Evolutionary conservation across 495 filamentous ascomycete species (phyloP).

Genomic region (Aspergillus hancockii): DNA sequence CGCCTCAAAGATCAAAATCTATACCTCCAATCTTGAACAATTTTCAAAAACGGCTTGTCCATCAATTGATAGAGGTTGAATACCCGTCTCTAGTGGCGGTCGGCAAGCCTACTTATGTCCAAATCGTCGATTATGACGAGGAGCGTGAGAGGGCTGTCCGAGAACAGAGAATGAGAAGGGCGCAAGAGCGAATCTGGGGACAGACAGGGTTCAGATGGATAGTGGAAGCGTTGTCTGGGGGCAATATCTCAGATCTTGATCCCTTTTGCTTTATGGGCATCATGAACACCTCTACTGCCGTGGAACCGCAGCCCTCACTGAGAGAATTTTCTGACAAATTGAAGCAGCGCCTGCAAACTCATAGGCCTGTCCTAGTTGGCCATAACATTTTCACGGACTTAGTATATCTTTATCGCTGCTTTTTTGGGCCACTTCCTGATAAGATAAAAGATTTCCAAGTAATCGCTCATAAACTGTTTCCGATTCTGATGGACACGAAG

Average conservation of each 20-base stretch:
- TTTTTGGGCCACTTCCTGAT: constrained; percentile 66
- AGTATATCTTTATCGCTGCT: constrained; percentile 68
- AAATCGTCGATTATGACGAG: constrained; percentile 51
- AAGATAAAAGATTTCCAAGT: constrained; percentile 60
- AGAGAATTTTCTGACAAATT: constrained; percentile 27
- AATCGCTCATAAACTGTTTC: constrained; percentile 59
- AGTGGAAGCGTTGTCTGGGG: constrained; percentile 65
- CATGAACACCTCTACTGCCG: constrained; percentile 36
- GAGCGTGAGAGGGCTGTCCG: constrained; percentile 45
- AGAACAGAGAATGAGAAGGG: constrained; percentile 35
- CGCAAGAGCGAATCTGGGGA: constrained; percentile 44
- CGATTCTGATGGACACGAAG: constrained; percentile 75
- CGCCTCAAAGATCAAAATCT: not conserved
- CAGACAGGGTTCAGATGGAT: constrained; percentile 69
- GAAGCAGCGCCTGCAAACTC: constrained; percentile 44
- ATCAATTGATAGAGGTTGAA: constrained; percentile 65
- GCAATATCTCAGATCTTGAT: constrained; percentile 54
- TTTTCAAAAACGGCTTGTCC: constrained; percentile 65
- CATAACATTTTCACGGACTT: constrained; percentile 81
- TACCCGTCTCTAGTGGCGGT: constrained; percentile 58
- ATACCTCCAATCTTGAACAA: constrained; percentile 34
- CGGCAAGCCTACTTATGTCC: constrained; percentile 48
- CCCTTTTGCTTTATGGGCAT: constrained; percentile 37
- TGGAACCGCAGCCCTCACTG: constrained; percentile 38
- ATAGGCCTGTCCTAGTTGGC: constrained; percentile 61